Evolutionary conservation across 2,329 filamentous ascomycete species (phyloP), one percentile per base, ranked within the genome.

Genomic region (Ciborinia camelliae): DNA sequence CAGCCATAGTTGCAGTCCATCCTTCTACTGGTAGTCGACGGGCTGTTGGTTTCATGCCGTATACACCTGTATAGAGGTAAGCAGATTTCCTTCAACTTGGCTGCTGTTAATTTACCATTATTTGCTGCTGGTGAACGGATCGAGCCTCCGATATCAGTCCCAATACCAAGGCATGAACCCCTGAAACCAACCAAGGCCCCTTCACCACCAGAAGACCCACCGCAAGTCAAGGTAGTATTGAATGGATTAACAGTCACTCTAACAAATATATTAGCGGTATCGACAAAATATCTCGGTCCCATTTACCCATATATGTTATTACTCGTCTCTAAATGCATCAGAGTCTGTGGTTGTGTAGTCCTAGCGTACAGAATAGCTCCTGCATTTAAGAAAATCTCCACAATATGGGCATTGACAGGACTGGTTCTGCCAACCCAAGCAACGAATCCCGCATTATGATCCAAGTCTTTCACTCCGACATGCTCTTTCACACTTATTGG

Each of bases 161-260:
- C 84, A 54, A 86, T 80, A 1, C 83, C 84, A 12, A 86, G 74
- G 71, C 77, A 78, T 15, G 80, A 83, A 12, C 83, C 83, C 28
- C 79, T 74, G 30, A 85, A 75, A 1, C 79, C 83, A 15, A 85
- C 64, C 3, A 86, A 73, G 0, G 84, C 82, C 1, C 83, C 83
- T 73, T 86, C 84, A 52, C 84, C 84, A 50, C 84, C 84, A 8
- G 81, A 82, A 4, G 79, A 82, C 2, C 84, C 84, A 7, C 84
- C 84, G 23, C 77, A 71, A 0, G 82, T 82, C 30, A 86, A 71
- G 1, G 75, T 77, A 1, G 75, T 76, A 70, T 86, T 85, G 71
- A 78, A 79, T 0, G 84, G 83, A 68, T 86, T 86, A 12, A 80
- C 77, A 0, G 84, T 86, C 0, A 78, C 75, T 3, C 82, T 82